Base-by-base conservation (phyloP, 495 filamentous ascomycete species). In the Aspergillus kassunensis region DNA sequence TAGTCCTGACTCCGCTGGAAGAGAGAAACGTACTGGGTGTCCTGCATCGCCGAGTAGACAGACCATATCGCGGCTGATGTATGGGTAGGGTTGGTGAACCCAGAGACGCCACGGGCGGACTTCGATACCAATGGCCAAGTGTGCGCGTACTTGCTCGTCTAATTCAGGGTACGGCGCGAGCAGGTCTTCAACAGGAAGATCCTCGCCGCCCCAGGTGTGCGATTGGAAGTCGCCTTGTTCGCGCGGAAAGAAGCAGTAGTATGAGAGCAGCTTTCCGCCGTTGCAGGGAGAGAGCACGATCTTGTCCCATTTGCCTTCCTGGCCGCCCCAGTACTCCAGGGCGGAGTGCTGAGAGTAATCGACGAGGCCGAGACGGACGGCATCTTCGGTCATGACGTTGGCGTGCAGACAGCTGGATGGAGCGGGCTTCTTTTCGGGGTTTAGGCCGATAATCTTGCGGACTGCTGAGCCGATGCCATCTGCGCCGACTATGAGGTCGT, bases 201-300 rank as follows among this genome's bases (percentile, higher is more conserved):
- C 59, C 23, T 69, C 67, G 12, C 60, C 46, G 3, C 65, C 70
- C 74, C 74, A 78, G 18, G 58, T 62, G 19, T 78, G 71, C n/a
- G 43, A 63, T 4, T 64, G 54, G 44, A 64, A 72, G 48, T 78
- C 74, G 3, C 73, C 68, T 49, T 62, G 52, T 21, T 69, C 68
- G 0, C 71, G 64, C 1, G 74, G 67, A 56, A 76, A 78, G 65
- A 78, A 78, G 57, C 74, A 78, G 53, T 78, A 78, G 53, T 73
- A 78, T 0, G 72, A 75, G 4, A 74, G 64, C 5, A 78, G 61
- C 18, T 67, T 64, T 10, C 74, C 74, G 33, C 69, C 68, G 52
- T 73, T 72, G 59, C 73, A 78, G 4, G 74, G 74, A 0, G 73
- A 76, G 8, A 76, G 59, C 4, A 76, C 73, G 41, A 78, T 78